These are phyloP conservation scores for Thecaphora frezii DNA, from an alignment of 1,284 basidiomycete species.

Conservation along the genomic window DNA sequence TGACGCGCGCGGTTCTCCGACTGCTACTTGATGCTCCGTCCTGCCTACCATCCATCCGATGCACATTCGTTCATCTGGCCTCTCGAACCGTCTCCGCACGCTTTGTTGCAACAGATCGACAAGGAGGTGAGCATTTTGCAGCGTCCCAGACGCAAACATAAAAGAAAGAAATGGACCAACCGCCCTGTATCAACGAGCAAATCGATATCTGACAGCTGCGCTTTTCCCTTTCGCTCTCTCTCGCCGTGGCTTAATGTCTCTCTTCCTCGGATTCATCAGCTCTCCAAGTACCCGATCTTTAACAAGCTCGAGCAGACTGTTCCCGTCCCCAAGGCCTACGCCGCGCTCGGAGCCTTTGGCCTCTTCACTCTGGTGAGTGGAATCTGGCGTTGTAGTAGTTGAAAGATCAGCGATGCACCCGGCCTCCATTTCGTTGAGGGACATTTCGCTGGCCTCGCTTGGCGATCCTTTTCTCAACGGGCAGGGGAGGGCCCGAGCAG, in stretches of 20 bases:
- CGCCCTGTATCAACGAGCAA: too few relatives aligned
- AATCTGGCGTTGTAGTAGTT: not conserved
- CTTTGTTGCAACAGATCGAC: conserved; percentile 82
- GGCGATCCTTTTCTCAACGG: too few relatives aligned
- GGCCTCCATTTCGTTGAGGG: conserved; percentile 21
- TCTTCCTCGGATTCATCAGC: conserved; percentile 62
- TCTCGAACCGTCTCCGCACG: too few relatives aligned
- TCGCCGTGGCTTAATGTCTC: conserved; percentile 53
- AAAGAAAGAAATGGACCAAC: not conserved
- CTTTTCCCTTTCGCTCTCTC: conserved; percentile 4
- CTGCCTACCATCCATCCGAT: too few relatives aligned
- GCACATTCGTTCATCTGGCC: too few relatives aligned
- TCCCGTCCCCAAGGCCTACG: conserved; percentile 88
- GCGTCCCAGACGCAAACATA: too few relatives aligned
- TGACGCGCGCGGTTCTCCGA: too few relatives aligned
- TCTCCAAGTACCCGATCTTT: conserved; percentile 78
- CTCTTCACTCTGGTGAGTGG: conserved; percentile 61
- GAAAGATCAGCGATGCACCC: not conserved
- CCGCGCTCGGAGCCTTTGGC: conserved; percentile 73
- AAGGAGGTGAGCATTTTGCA: conserved; percentile 73
- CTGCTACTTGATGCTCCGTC: too few relatives aligned
- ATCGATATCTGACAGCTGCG: conserved; percentile 1
- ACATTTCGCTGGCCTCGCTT: too few relatives aligned
- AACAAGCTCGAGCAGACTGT: conserved; percentile 79
- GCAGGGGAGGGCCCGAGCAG: too few relatives aligned